These are phyloP conservation scores for Talaromyces piceae DNA, from an alignment of 2,329 filamentous ascomycete genomes.

Conservation along the genomic window DNA sequence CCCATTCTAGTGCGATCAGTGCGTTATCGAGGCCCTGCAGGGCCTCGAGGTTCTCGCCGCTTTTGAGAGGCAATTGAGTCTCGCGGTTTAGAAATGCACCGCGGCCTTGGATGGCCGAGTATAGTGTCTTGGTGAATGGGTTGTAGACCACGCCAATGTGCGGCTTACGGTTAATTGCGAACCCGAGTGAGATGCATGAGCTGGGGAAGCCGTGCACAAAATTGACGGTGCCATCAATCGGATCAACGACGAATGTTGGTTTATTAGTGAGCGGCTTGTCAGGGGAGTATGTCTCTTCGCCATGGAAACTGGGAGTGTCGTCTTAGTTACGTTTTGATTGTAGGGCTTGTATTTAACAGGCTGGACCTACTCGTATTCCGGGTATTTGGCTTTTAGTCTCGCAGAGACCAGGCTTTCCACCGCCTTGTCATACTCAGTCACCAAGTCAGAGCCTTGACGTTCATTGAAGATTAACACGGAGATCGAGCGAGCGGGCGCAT, in stretches of 20 bases:
- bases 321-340: neutral
- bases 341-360: neutral
- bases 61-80: slow-evolving; percentile 40
- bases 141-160: slow-evolving; percentile 55
- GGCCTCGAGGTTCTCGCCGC: slow-evolving; percentile 31
- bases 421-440: slow-evolving; percentile 57
- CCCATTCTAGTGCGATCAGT: slow-evolving; percentile 55
- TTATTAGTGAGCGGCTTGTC: slow-evolving; percentile 43
- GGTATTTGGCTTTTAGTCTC: slow-evolving; percentile 45
- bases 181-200: slow-evolving; percentile 52
- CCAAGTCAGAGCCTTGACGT: slow-evolving; percentile 48
- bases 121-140: slow-evolving; percentile 50
- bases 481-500: neutral
- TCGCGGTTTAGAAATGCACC: slow-evolving; percentile 44
- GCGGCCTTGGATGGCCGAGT: slow-evolving; percentile 48
- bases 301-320: slow-evolving; percentile 40
- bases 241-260: slow-evolving; percentile 57
- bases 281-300: slow-evolving; percentile 54
- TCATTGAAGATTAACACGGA: neutral
- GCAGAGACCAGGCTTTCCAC: slow-evolving; percentile 53
- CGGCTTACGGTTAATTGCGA: slow-evolving; percentile 44
- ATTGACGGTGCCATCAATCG: slow-evolving; percentile 59
- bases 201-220: slow-evolving; percentile 57
- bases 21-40: slow-evolving; percentile 44
- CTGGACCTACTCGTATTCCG: slow-evolving; percentile 40